These are phyloP conservation scores for Oenanthe sinensis DNA, from an alignment of 129 eudicot species.

Conservation along the genomic window DNA sequence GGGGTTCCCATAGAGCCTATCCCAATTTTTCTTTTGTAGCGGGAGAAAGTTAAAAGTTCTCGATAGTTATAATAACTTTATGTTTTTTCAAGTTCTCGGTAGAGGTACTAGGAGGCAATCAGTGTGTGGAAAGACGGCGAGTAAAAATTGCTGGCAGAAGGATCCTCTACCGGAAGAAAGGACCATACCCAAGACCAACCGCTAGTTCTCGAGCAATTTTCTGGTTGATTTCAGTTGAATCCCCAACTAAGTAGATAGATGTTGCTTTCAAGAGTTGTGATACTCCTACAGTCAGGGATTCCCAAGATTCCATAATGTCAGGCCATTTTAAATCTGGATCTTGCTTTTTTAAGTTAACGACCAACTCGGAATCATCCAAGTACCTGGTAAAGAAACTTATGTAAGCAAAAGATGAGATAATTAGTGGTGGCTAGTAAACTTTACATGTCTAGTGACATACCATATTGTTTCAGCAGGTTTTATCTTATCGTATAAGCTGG, in stretches of 20 bases:
- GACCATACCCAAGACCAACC: constrained; percentile 78
- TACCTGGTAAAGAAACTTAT: constrained; percentile 37
- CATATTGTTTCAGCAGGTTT: constrained; percentile 96
- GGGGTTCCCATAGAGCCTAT: too few relatives aligned
- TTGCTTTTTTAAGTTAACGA: constrained; percentile 80
- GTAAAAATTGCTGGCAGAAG: constrained; percentile 8
- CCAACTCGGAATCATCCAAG: constrained; percentile 75
- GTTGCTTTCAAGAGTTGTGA: constrained; percentile 74
- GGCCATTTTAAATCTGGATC: constrained; percentile 92
- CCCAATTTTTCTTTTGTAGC: too few relatives aligned
- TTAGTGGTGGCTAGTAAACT: not conserved
- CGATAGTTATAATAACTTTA: not conserved
- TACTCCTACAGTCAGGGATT: constrained; percentile 67
- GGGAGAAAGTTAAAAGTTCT: not conserved
- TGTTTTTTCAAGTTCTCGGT: not conserved
- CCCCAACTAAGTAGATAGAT: constrained; percentile 82
- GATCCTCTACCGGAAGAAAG: not conserved
- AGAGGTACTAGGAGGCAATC: not conserved
- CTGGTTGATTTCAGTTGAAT: constrained; percentile 80
- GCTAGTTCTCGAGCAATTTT: constrained; percentile 81
- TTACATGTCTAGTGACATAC: constrained; percentile 24
- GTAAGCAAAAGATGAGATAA: constrained; percentile 1
- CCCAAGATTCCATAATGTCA: constrained; percentile 93
- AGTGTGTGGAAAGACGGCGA: not conserved
- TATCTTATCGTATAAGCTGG: constrained; percentile 66